A percentile compares a stretch with the other conserved stretches of the same genome.
Conservation (phyloP, 2,329 filamentous ascomycete genomes). For the Cryphonectria radicalis region DNA sequence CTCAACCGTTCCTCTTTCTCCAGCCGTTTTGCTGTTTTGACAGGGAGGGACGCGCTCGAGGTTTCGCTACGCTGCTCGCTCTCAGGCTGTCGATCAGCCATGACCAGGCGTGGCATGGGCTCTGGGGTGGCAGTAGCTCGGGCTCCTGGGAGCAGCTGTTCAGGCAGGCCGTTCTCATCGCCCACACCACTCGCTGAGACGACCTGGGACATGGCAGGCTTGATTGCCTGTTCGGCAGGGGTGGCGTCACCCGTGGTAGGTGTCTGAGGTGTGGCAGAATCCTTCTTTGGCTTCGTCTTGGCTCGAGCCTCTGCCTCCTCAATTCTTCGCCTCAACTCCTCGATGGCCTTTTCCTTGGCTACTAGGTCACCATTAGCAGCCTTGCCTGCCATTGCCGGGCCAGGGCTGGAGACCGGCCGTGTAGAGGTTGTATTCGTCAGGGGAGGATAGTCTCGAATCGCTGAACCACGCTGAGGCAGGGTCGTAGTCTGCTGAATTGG, state of each 20-base stretch:
- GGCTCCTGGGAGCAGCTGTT: conserved; percentile 34
- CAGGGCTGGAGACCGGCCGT: conserved; percentile 47
- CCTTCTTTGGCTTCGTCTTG: conserved; percentile 50
- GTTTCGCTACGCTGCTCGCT: conserved; percentile 40
- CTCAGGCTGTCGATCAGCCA: conserved; percentile 18
- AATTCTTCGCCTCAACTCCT: conserved; percentile 63
- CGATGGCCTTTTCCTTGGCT: conserved; percentile 60
- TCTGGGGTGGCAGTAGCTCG: conserved; percentile 36
- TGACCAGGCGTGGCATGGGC: conserved; percentile 27
- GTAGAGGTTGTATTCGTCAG: conserved; percentile 44
- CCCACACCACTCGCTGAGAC: conserved; percentile 33
- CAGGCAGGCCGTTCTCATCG: conserved; percentile 31
- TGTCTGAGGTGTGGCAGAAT: conserved; percentile 36
- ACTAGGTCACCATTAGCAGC: conserved; percentile 22
- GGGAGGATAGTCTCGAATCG: conserved; percentile 51
- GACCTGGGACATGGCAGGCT: conserved; percentile 27
- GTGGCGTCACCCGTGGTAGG: conserved; percentile 33
- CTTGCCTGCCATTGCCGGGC: conserved; percentile 32
- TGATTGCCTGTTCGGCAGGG: conserved; percentile 38
- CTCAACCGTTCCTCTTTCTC: conserved; percentile 55
- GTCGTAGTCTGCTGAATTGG: conserved; percentile 39
- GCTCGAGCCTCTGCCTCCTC: conserved; percentile 57
- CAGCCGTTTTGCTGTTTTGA: conserved; percentile 44
- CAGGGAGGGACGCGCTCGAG: conserved; percentile 44
- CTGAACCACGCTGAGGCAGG: conserved; percentile 39